Base-by-base conservation (phyloP, 2,329 filamentous ascomycete genomes). In the Diaporthe ampelina region DNA sequence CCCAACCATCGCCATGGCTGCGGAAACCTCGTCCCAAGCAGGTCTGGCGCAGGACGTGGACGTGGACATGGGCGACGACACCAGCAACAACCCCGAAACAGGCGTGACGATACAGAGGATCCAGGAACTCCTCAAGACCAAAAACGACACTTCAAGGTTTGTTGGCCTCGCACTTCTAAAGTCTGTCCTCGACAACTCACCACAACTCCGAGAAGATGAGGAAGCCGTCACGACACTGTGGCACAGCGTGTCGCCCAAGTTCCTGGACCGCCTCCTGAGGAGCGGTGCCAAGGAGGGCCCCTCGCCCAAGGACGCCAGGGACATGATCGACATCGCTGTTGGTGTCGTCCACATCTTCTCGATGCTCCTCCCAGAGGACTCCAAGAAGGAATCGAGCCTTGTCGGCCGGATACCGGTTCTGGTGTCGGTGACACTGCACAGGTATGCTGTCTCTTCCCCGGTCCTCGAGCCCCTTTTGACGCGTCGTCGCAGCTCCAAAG, bases 61-160 rank as follows among this genome's bases (percentile, higher is more conserved):
- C 2, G 63, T 9, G 32, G 10, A n/a, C 5, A 9, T 6, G 19
- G 19, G 32, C 48, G 63, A 26, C 45, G 15, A 24, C 29, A n/a
- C 24, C 40, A 35, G 69, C 37, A 50, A 21, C 37, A 37, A 71
- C n/a, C 24, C 45, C 17, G 52, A 73, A 9, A 50, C 54, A 32
- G 52, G 57, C 10, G 76, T 77, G 73, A 77, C 80, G 0, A 43
- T 90, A 69, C 82, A 86, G 68, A 89, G 88, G 78, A 87, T 93
- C 70, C 84, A 89, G 76, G 78, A 84, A 1, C 85, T 93, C 3
- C 86, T 94, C 45, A 84, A 85, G 71, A 82, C 89, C 71, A 91
- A 90, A 75, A 88, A 93, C 79, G 92, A 94, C 79, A 94, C 92
- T 0, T 90, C 91, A 26, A 88, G 90, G 78, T 93, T 94, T 77